A percentile compares a stretch with the other conserved stretches of the same genome.
Evolutionary conservation across 345 rosid genomes (phyloP).

Genomic region (Dipteronia sinensis): DNA sequence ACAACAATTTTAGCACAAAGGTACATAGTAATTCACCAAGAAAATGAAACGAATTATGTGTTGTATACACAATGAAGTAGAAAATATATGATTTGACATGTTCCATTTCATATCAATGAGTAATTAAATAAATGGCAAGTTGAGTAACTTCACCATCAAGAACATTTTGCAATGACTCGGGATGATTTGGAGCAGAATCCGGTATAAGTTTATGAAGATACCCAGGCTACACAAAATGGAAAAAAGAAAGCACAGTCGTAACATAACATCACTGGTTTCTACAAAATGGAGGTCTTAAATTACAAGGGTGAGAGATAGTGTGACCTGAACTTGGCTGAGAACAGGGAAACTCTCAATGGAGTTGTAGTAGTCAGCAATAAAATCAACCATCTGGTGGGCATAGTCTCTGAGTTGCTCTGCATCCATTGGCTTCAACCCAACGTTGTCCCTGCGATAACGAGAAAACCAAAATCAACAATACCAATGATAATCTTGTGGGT

Average conservation of each 20-base stretch:
- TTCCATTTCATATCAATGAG: not conserved
- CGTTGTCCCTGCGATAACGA: conserved; percentile 16
- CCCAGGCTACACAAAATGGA: conserved; percentile 68
- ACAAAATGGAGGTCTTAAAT: too few relatives aligned
- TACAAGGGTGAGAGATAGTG: not conserved
- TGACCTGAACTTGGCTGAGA: conserved; percentile 87
- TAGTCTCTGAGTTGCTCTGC: conserved; percentile 72
- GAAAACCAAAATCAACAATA: not conserved
- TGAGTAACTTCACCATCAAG: conserved; percentile 64
- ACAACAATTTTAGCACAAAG: not conserved
- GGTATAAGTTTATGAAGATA: conserved; percentile 73
- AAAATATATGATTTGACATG: not conserved
- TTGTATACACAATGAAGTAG: not conserved
- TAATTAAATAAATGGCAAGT: not conserved
- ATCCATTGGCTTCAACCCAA: conserved; percentile 60
- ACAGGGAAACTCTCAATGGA: conserved; percentile 77
- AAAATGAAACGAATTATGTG: not conserved
- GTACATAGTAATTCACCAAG: not conserved
- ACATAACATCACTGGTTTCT: too few relatives aligned
- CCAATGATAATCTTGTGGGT: too few relatives aligned
- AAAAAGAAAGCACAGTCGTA: too few relatives aligned
- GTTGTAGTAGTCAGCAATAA: conserved; percentile 89
- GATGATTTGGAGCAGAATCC: conserved; percentile 75
- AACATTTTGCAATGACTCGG: conserved; percentile 72
- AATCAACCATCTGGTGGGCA: conserved; percentile 88